phyloP scores from a whole-genome alignment of 73 alveolate species.

The Tetrahymena elliotti region DNA sequence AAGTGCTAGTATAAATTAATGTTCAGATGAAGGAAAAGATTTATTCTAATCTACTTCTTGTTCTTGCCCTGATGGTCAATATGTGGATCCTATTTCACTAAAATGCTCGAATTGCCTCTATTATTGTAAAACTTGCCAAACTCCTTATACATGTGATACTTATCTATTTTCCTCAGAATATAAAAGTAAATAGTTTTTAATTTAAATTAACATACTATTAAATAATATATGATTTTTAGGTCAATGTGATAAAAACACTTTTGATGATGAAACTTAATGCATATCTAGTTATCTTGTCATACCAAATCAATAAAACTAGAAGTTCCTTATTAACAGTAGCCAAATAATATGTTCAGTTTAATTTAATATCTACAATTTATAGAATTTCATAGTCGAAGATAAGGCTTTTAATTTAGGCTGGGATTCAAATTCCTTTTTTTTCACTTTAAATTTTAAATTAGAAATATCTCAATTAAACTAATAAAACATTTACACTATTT shows the following conservation, averaged over 20 bases:
- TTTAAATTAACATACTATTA: no score
- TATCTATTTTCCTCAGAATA: background rate
- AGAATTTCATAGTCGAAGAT: background rate
- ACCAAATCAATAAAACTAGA: no score
- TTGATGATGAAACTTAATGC: background rate
- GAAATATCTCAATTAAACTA: background rate
- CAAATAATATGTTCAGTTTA: background rate
- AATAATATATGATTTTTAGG: no score
- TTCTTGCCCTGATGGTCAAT: background rate
- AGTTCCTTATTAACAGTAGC: background rate
- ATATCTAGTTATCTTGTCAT: background rate
- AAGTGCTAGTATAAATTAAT: background rate
- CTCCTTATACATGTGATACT: background rate
- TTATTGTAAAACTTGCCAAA: background rate
- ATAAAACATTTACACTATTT: background rate
- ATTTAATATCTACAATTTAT: no score
- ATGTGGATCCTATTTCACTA: background rate
- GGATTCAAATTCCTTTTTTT: background rate
- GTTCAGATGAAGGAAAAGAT: background rate
- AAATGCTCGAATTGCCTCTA: background rate
- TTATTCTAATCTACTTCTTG: background rate
- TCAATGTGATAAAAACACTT: background rate
- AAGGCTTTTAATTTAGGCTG: background rate
- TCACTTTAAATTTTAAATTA: background rate
- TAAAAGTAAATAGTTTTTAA: background rate